phyloP scores from a whole-genome alignment of 495 filamentous ascomycete genomes.

The Staphylotrichum longicolle region DNA sequence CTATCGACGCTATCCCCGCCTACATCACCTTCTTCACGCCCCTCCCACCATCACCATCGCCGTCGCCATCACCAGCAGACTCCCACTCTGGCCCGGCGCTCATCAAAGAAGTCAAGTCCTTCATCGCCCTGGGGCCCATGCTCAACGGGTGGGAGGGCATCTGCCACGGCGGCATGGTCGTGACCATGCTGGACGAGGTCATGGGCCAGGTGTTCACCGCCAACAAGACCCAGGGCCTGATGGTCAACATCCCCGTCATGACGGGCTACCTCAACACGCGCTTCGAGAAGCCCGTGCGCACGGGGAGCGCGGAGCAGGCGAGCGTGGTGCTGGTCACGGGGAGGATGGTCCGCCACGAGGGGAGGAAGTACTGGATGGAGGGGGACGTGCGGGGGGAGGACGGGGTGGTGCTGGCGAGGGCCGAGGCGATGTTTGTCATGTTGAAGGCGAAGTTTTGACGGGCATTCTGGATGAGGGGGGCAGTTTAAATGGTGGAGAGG shows the following conservation, averaged over 20 bases:
- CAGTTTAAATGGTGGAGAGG: conserved; percentile 2
- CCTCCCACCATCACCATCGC: conserved; percentile 11
- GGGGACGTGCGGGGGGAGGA: conserved; percentile 43
- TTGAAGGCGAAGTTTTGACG: conserved; percentile 18
- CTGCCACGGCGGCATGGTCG: conserved; percentile 60
- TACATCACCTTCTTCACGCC: conserved; percentile 49
- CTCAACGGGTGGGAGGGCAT: conserved; percentile 58
- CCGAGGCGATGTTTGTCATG: conserved; percentile 47
- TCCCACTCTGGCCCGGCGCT: neutral
- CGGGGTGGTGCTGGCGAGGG: conserved; percentile 43
- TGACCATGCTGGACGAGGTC: conserved; percentile 55
- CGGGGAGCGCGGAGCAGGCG: conserved; percentile 36
- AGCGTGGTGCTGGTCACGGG: conserved; percentile 49
- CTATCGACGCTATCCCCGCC: conserved; percentile 47
- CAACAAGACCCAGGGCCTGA: conserved; percentile 40
- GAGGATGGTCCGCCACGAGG: conserved; percentile 38
- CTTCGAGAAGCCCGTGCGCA: conserved; percentile 54
- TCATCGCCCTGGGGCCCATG: conserved; percentile 53
- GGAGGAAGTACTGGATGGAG: conserved; percentile 48
- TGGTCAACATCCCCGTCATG: conserved; percentile 34
- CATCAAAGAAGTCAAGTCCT: conserved; percentile 43
- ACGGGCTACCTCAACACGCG: conserved; percentile 60
- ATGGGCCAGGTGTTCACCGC: conserved; percentile 51
- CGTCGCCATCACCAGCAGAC: neutral
- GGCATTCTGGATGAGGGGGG: no score